phyloP scores from a whole-genome alignment of 768 basidiomycete species.

The Hericium coralloides region DNA sequence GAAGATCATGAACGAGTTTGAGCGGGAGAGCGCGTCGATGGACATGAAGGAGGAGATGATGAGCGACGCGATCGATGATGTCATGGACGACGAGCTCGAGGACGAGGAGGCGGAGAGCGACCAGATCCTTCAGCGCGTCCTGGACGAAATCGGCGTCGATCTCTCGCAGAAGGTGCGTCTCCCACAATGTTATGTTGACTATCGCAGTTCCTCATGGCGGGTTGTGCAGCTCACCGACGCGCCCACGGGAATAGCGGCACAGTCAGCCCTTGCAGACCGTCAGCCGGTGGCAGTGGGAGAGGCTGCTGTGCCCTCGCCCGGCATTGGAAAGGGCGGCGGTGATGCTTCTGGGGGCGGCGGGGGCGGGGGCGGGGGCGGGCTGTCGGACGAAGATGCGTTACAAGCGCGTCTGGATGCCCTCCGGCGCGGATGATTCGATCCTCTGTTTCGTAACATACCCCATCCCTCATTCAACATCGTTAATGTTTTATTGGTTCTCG shows the following conservation, averaged over 20 bases:
- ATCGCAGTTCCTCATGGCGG: not conserved
- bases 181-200: conserved; percentile 6
- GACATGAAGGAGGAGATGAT: conserved; percentile 99
- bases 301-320: conserved; percentile 31
- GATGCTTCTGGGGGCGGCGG: conserved; percentile 19
- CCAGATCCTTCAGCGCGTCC: conserved; percentile 88
- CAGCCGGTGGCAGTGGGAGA: conserved; percentile 86
- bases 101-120: conserved; percentile 97
- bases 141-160: conserved; percentile 94
- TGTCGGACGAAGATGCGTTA: conserved; percentile 83
- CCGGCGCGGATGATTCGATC: conserved; percentile 44
- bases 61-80: conserved; percentile 97
- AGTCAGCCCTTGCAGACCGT: conserved; percentile 54
- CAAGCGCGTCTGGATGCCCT: conserved; percentile 92
- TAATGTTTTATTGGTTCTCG: no score
- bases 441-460: no score
- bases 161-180: conserved; percentile 71
- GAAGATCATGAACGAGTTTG: conserved; percentile 96
- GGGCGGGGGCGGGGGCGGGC: conserved; percentile 29
- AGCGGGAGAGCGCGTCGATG: conserved; percentile 96
- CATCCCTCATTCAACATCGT: no score
- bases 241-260: conserved; percentile 60
- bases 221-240: conserved; percentile 66
- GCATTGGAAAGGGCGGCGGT: conserved; percentile 22
- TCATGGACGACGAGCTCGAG: conserved; percentile 86